A percentile compares a stretch with the other conserved stretches of the same genome.
Evolutionary conservation across 208 protist species (phyloP).

Genomic region (Naegleria lovaniensis): DNA sequence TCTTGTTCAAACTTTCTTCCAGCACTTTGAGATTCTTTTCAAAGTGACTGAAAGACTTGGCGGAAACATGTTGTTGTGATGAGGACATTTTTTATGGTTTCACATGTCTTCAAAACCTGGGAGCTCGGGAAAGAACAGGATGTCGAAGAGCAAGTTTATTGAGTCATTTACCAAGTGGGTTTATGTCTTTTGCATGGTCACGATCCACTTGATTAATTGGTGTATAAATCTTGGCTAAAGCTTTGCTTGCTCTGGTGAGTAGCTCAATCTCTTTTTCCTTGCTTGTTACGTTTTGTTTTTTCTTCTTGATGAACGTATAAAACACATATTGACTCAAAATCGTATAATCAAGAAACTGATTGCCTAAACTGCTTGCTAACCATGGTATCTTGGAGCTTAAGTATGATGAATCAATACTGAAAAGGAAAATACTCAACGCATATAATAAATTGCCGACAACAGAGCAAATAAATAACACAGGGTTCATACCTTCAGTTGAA

Average conservation of each 20-base stretch:
- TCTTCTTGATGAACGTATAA: not conserved
- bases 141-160: no score
- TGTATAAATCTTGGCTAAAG: no score
- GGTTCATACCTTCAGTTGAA: not conserved
- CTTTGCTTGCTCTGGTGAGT: no score
- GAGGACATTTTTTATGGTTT: no score
- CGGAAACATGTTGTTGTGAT: not conserved
- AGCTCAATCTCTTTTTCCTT: not conserved
- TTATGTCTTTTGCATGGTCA: no score
- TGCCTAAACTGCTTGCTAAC: not conserved
- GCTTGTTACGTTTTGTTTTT: not conserved
- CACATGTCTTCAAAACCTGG: no score
- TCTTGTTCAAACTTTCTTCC: not conserved
- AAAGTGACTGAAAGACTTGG: constrained; percentile 1
- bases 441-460: not conserved
- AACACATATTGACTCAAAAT: not conserved
- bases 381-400: not conserved
- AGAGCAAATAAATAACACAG: not conserved
- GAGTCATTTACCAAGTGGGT: no score
- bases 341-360: not conserved
- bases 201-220: no score
- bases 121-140: no score
- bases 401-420: not conserved
- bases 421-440: not conserved
- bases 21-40: constrained; percentile 3